Base-by-base conservation (phyloP, 2,329 filamentous ascomycete genomes). In the Dryadomyces quercivorus region DNA sequence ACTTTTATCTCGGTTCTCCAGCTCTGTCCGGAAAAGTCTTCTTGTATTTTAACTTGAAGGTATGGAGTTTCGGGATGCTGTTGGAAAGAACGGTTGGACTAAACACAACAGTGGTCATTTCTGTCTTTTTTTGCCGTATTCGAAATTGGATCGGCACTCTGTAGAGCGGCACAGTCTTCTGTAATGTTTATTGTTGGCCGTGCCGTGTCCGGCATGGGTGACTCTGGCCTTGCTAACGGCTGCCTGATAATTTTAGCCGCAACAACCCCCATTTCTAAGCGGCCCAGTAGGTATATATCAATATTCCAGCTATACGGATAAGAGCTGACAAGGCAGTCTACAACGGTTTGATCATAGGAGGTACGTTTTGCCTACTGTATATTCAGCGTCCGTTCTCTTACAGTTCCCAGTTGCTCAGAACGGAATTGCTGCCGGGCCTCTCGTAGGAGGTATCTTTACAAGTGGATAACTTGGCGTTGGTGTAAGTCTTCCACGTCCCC, bases 111-210 rank as follows among this genome's bases (percentile, higher is more conserved):
- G 64, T 69, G 64, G 63, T 62, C 66, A 1, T 72, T 69, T 51
- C 59, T 71, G 6, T 52, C 55, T 43, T 70, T 74, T 45, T 65
- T 82, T 22, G 59, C 64, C 36, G 54, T 79, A 22, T 82, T 83
- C 59, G 77, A 81, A 61, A 21, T 80, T 1, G 79, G 80, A 1
- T 78, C 74, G 0, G 58, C 76, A 5, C 62, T 82, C 12, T 81
- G 78, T 59, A 79, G 65, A 55, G 58, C 70, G 54, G 73, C 78
- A 0, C 65, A 60, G 0, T 74, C 68, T 13, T 77, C 75, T 0
- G 58, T 63, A 0, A 75, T 75, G 66, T 71, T 82, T 53, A 81
- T 82, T 53, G 61, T 75, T 4, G 78, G 78, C 0, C 71, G 78
- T 5, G 74, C 75, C 1, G 65, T 82, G 3, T 75, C 78, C 0